Evolutionary conservation across 805 yeast species (phyloP).

Genomic region (Metschnikowia gelsemii): DNA sequence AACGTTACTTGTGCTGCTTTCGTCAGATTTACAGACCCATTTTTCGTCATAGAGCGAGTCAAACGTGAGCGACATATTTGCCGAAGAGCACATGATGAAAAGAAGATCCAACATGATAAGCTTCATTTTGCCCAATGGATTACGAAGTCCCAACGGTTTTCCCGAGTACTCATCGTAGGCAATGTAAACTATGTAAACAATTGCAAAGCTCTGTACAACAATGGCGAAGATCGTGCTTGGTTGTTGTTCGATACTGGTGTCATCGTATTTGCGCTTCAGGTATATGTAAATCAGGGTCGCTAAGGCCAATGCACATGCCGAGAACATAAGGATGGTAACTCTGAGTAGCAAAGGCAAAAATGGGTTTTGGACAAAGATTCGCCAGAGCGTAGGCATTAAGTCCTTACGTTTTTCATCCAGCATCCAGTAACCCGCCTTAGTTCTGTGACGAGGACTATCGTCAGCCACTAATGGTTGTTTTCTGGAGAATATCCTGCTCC

Average conservation of each 20-base stretch:
- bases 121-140: constrained; percentile 79
- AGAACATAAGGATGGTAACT: constrained; percentile 46
- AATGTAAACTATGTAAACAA: constrained; percentile 75
- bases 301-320: constrained; percentile 67
- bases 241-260: constrained; percentile 56
- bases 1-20: constrained; percentile 18
- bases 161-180: constrained; percentile 90
- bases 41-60: constrained; percentile 74
- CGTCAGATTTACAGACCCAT: constrained; percentile 65
- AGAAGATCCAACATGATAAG: constrained; percentile 78
- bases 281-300: constrained; percentile 57
- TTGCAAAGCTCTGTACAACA: constrained; percentile 75
- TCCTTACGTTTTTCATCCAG: constrained; percentile 58
- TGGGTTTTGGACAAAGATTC: constrained; percentile 69
- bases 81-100: constrained; percentile 85
- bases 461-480: constrained; percentile 12
- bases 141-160: constrained; percentile 85
- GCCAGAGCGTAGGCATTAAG: constrained; percentile 59
- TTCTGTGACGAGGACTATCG: constrained; percentile 36
- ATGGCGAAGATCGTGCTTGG: constrained; percentile 94
- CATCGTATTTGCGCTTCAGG: constrained; percentile 36
- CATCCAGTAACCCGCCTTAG: constrained; percentile 70
- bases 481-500: constrained; percentile 15
- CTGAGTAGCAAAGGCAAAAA: constrained; percentile 79
- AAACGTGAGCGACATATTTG: constrained; percentile 82